These are phyloP conservation scores for Tetrapyrgos nigripes DNA, from an alignment of 1,284 basidiomycete species.

Conservation along the genomic window DNA sequence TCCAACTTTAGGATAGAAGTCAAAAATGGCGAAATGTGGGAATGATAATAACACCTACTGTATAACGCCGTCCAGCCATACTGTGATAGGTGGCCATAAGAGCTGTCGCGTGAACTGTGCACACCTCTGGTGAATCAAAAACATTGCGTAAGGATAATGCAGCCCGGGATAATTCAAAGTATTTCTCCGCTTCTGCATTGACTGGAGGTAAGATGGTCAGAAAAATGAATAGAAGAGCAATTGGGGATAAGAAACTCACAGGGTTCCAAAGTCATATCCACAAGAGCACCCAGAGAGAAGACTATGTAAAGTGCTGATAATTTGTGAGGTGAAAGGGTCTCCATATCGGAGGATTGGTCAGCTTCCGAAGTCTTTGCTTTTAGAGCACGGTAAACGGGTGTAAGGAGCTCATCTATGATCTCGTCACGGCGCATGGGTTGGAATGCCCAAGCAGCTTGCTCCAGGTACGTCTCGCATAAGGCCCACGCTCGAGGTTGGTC, in stretches of 20 bases:
- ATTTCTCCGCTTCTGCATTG: constrained; percentile 64
- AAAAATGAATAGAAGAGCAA: background rate
- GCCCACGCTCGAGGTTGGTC: constrained; percentile 64
- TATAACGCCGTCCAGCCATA: constrained; percentile 56
- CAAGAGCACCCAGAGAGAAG: constrained; percentile 64
- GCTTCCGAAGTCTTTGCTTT: constrained; percentile 47
- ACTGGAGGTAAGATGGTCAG: constrained; percentile 32
- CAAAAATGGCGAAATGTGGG: too few relatives aligned
- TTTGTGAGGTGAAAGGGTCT: constrained; percentile 53
- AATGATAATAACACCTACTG: too few relatives aligned
- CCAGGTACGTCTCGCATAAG: constrained; percentile 71
- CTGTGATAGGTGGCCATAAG: constrained; percentile 62
- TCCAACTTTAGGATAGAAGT: too few relatives aligned
- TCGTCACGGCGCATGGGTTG: constrained; percentile 69
- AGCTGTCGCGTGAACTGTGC: constrained; percentile 64
- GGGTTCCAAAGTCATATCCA: constrained; percentile 67
- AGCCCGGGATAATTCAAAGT: constrained; percentile 62
- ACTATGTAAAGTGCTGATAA: constrained; percentile 64
- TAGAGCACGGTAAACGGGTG: constrained; percentile 61
- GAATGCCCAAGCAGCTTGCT: constrained; percentile 67
- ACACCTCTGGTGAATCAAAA: constrained; percentile 66
- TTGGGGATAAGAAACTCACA: constrained; percentile 37
- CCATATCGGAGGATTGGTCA: constrained; percentile 20
- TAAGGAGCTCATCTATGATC: constrained; percentile 66
- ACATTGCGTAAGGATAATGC: constrained; percentile 64